These are phyloP conservation scores for Rhizopus delemar DNA, from an alignment of 371 early-diverging fungal species.

Conservation along the genomic window DNA sequence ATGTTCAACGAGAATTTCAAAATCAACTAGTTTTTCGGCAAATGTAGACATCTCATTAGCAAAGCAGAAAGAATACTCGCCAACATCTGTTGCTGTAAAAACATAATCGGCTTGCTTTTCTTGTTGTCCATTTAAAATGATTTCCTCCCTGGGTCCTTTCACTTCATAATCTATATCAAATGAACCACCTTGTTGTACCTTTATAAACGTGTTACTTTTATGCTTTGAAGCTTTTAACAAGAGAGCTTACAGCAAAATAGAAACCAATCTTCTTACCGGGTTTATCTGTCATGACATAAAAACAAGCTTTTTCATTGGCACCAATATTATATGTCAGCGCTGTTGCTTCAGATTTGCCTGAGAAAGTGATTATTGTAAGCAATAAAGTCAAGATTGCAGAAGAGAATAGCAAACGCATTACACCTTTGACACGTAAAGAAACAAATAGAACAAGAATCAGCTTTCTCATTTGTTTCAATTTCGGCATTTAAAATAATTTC, in stretches of 20 bases:
- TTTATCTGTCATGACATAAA: constrained; percentile 68
- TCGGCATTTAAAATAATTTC: constrained; percentile 1
- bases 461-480: not conserved
- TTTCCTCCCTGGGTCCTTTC: constrained; percentile 61
- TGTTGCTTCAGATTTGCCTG: constrained; percentile 41
- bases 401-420: not conserved
- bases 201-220: not conserved
- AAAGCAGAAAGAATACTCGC: constrained; percentile 94
- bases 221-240: not conserved
- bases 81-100: constrained; percentile 77
- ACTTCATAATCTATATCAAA: constrained; percentile 91
- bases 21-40: constrained; percentile 87
- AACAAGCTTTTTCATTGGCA: constrained; percentile 86
- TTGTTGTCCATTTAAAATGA: constrained; percentile 71
- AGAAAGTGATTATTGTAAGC: not conserved
- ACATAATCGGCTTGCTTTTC: constrained; percentile 92
- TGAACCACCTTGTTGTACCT: constrained; percentile 70
- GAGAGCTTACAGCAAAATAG: constrained; percentile 88
- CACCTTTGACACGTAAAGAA: not conserved
- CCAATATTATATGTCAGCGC: constrained; percentile 86
- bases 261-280: constrained; percentile 87
- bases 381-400: not conserved
- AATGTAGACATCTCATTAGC: constrained; percentile 86
- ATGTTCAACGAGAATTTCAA: constrained; percentile 88
- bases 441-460: not conserved